Conservation (phyloP, 768 basidiomycete genomes). For the Multifurca ochricompacta region DNA sequence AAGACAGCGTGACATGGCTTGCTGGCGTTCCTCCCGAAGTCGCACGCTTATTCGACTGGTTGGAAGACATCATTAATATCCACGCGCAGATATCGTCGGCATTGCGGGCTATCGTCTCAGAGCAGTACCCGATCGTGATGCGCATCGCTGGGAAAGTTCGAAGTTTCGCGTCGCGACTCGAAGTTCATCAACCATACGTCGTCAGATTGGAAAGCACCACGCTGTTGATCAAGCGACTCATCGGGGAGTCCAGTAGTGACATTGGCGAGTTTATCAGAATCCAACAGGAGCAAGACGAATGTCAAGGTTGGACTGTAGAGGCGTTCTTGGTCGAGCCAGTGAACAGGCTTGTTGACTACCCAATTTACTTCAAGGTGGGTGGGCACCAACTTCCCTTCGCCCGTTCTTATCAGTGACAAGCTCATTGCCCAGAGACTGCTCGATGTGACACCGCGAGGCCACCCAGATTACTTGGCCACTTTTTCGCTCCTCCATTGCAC, state of each 20-base stretch:
- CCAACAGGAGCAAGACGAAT: slow-evolving; percentile 46
- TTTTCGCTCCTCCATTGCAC: slow-evolving; percentile 58
- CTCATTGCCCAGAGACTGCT: slow-evolving; percentile 48
- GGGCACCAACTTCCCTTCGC: slow-evolving; percentile 25
- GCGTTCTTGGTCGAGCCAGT: slow-evolving; percentile 70
- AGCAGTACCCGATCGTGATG: slow-evolving; percentile 38
- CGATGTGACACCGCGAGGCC: slow-evolving; percentile 58
- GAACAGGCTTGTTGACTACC: slow-evolving; percentile 62
- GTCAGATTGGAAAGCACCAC: slow-evolving; percentile 59
- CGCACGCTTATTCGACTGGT: slow-evolving; percentile 73
- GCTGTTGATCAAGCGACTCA: slow-evolving; percentile 42
- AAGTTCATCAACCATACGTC: slow-evolving; percentile 84
- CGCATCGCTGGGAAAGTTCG: slow-evolving; percentile 53
- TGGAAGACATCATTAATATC: slow-evolving; percentile 78
- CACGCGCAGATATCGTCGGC: slow-evolving; percentile 56
- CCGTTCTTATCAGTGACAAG: slow-evolving; percentile 6
- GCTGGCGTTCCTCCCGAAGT: slow-evolving; percentile 67
- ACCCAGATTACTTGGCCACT: slow-evolving; percentile 64
- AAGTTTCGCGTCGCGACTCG: slow-evolving; percentile 55
- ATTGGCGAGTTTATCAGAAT: slow-evolving; percentile 82
- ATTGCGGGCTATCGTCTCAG: slow-evolving; percentile 36
- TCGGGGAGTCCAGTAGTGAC: slow-evolving; percentile 47
- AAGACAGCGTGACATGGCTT: slow-evolving; percentile 69
- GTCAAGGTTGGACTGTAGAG: slow-evolving; percentile 57
- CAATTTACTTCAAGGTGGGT: slow-evolving; percentile 74